A percentile compares a stretch with the other conserved stretches of the same genome.
Conservation (phyloP, 495 filamentous ascomycete genomes). For the Hyaloscypha finlandica region DNA sequence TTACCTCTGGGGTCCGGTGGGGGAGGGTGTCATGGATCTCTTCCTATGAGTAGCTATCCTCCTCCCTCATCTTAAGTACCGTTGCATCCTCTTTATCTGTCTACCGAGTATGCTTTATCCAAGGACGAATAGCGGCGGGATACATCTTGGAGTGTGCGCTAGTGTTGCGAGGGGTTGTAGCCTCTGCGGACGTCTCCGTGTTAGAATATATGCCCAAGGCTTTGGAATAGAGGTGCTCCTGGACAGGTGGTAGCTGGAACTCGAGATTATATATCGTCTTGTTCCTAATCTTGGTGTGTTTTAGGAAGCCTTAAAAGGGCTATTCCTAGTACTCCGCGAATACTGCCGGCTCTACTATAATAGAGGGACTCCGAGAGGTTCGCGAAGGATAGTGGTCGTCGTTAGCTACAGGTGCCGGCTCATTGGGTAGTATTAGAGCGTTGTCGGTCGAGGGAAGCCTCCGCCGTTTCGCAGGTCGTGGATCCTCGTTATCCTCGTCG, state of each 20-base stretch:
- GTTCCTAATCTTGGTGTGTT: slow-evolving; percentile 25
- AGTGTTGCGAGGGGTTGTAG: no score
- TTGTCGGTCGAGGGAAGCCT: no score
- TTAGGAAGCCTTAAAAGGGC: slow-evolving; percentile 29
- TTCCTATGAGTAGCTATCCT: no score
- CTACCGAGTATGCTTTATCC: slow-evolving; percentile 9
- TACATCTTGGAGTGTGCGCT: background rate
- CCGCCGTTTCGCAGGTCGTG: no score
- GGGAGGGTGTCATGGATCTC: no score
- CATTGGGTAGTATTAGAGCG: no score
- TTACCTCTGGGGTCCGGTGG: no score
- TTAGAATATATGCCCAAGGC: slow-evolving; percentile 8
- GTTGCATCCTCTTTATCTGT: slow-evolving; percentile 4
- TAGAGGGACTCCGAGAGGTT: slow-evolving; percentile 21
- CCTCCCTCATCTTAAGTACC: no score
- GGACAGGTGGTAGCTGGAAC: slow-evolving; percentile 22
- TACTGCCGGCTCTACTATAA: slow-evolving; percentile 9
- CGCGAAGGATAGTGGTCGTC: slow-evolving; percentile 16
- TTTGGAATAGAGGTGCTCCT: slow-evolving; percentile 22
- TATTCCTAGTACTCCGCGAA: slow-evolving; percentile 28
- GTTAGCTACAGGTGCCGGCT: slow-evolving; percentile 10
- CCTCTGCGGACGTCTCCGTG: no score
- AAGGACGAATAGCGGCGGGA: background rate
- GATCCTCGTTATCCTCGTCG: no score
- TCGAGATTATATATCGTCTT: slow-evolving; percentile 27